Base-by-base conservation (phyloP, 805 yeast genomes). In the Lachancea lanzarotensis region DNA sequence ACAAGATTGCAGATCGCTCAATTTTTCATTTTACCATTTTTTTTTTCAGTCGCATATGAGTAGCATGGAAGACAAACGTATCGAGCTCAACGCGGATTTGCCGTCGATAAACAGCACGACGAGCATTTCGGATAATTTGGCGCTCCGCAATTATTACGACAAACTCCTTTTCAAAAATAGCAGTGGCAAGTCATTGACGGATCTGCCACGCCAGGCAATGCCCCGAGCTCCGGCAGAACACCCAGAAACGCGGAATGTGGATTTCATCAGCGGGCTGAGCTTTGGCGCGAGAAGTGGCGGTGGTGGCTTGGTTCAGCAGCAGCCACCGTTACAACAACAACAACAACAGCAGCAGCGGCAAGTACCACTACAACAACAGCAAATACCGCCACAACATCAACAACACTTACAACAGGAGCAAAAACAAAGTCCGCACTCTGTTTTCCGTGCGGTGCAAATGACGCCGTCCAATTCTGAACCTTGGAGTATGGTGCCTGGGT, bases 41-140 rank as follows among this genome's bases (percentile, higher is more conserved):
- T 35, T 35, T 18, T 17, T 13, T 12, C 33, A 15, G 6, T 9
- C 30, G 12, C 33, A 30, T 15, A 32, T 22, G 32, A 22, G 11
- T 9, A 38, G 19, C 15, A 40, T 40, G 43, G 43, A 40, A 18
- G 35, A 33, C 22, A 40, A 40, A 26, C 43, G 43, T 12, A 11
- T 31, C 6, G 43, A 40, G 20, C 16, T 40, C 10, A 40, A 18
- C 32, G 38, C 40, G 15, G 47, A 44, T 18, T 45, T 63, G 26
- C 67, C 66, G 13, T 58, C 64, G 16, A 56, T 63, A 9, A 63
- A 56, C 44, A 62, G 66, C 45, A 56, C 61, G 5, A 61, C 67
- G 9, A 56, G 63, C 46, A 52, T 63, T 22, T 63, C 67, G 6
- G 67, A 63, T 42, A 63, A 63, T 43, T 53, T 59, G 31, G 63